phyloP scores from a whole-genome alignment of 2,329 filamentous ascomycete species.

The Sporothrix curviconia region DNA sequence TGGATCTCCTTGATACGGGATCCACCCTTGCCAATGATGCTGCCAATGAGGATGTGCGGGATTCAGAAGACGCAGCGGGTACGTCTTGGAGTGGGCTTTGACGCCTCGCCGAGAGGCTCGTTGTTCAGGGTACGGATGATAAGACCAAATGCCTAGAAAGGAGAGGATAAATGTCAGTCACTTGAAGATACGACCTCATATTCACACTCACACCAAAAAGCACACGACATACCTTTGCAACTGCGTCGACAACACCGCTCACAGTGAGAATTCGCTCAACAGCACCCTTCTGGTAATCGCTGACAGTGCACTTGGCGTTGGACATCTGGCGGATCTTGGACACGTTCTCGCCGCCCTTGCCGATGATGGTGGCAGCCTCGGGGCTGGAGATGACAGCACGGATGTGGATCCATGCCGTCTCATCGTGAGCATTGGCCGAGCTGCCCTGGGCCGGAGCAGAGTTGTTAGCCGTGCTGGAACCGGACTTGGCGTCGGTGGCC shows the following conservation, averaged over 20 bases:
- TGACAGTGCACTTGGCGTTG: slow-evolving; percentile 96
- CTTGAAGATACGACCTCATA: neutral
- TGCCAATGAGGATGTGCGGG: slow-evolving; percentile 94
- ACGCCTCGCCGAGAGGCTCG: slow-evolving; percentile 80
- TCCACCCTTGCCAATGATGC: slow-evolving; percentile 96
- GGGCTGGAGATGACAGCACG: slow-evolving; percentile 95
- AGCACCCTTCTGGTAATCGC: slow-evolving; percentile 93
- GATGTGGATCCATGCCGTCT: slow-evolving; percentile 94
- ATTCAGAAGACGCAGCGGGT: slow-evolving; percentile 91
- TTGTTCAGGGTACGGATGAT: slow-evolving; percentile 99
- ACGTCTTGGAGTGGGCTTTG: slow-evolving; percentile 95
- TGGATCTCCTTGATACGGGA: slow-evolving; percentile 97
- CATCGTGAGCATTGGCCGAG: slow-evolving; percentile 63
- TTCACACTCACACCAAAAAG: no score
- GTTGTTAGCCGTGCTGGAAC: slow-evolving; percentile 33
- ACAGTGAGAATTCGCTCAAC: slow-evolving; percentile 97
- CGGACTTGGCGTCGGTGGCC: slow-evolving; percentile 50
- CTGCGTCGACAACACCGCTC: slow-evolving; percentile 91
- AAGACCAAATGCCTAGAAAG: slow-evolving; percentile 68
- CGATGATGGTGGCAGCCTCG: slow-evolving; percentile 95
- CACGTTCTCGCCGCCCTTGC: slow-evolving; percentile 97
- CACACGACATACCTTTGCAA: slow-evolving; percentile 81
- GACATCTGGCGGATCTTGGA: slow-evolving; percentile 93
- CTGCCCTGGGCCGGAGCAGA: slow-evolving; percentile 36
- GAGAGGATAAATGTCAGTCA: neutral